A percentile compares a stretch with the other conserved stretches of the same genome.
Evolutionary conservation across 108 stramenopile species (phyloP).

Genomic region (Cyclotella atomus): DNA sequence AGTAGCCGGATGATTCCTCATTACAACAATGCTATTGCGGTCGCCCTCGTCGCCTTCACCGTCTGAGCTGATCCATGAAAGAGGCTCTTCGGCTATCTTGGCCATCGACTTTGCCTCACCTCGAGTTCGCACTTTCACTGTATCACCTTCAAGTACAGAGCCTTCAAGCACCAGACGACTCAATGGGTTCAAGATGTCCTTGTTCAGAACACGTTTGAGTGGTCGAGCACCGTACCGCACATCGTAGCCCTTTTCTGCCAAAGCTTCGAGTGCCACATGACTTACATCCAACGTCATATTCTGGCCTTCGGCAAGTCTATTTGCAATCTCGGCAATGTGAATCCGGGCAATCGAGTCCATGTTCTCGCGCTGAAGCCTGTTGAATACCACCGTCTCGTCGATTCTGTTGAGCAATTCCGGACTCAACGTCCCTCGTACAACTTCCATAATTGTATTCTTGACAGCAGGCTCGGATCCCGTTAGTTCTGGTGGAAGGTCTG

Average conservation of each 20-base stretch:
- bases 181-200: constrained; percentile 88
- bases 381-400: constrained; percentile 74
- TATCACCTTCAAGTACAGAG: constrained; percentile 68
- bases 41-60: constrained; percentile 40
- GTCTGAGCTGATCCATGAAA: constrained; percentile 60
- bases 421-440: constrained; percentile 67
- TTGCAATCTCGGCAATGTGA: constrained; percentile 61
- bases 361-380: constrained; percentile 71
- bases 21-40: constrained; percentile 71
- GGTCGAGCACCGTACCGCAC: constrained; percentile 94
- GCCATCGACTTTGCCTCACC: constrained; percentile 62
- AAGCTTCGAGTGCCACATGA: constrained; percentile 52
- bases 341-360: constrained; percentile 77
- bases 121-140: constrained; percentile 65
- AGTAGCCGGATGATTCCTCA: constrained; percentile 57
- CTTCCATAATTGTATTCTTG: constrained; percentile 66
- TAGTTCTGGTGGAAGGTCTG: constrained; percentile 62
- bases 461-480: constrained; percentile 71
- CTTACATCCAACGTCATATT: constrained; percentile 73
- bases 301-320: constrained; percentile 63
- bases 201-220: constrained; percentile 86
- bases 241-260: constrained; percentile 86
- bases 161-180: constrained; percentile 75
- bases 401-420: constrained; percentile 84
- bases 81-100: constrained; percentile 30